phyloP scores from a whole-genome alignment of 106 monocot species.

The Apostasia ramifera region DNA sequence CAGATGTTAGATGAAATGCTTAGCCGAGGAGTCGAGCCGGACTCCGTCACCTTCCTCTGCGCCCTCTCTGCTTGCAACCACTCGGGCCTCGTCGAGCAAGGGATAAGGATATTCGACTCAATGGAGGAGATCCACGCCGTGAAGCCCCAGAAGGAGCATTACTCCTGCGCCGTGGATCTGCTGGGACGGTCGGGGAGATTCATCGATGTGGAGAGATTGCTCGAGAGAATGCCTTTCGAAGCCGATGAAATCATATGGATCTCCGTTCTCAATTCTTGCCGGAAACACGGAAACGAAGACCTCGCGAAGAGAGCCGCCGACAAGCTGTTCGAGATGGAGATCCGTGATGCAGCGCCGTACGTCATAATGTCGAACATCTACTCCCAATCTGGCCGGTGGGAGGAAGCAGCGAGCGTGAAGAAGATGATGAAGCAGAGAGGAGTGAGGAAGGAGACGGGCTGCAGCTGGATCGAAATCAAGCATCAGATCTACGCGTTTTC shows the following conservation, averaged over 20 bases:
- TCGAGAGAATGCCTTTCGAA: slow-evolving; percentile 51
- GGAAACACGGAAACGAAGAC: slow-evolving; percentile 60
- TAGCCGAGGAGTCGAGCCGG: slow-evolving; percentile 27
- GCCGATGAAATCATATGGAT: slow-evolving; percentile 77
- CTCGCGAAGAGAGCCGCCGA: slow-evolving; percentile 46
- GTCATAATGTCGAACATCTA: slow-evolving; percentile 81
- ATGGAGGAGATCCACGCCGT: slow-evolving; percentile 39
- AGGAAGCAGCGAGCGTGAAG: slow-evolving; percentile 58
- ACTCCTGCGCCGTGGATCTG: slow-evolving; percentile 66
- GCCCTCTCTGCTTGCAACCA: slow-evolving; percentile 79
- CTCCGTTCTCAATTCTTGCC: slow-evolving; percentile 74
- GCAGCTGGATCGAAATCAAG: slow-evolving; percentile 81
- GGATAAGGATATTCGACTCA: slow-evolving; percentile 40
- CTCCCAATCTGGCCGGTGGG: slow-evolving; percentile 60
- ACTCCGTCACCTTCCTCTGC: slow-evolving; percentile 62
- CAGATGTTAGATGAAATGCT: slow-evolving; percentile 49
- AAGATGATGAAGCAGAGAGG: slow-evolving; percentile 71
- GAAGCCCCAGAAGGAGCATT: slow-evolving; percentile 60
- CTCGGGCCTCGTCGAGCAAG: slow-evolving; percentile 65
- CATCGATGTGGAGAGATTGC: slow-evolving; percentile 38
- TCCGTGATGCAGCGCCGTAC: slow-evolving; percentile 61
- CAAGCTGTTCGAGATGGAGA: slow-evolving; percentile 52
- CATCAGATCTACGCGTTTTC: slow-evolving; percentile 43
- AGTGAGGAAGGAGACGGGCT: slow-evolving; percentile 62
- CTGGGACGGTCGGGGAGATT: slow-evolving; percentile 65